Conservation (phyloP, 495 filamentous ascomycete genomes). For the Penicillium parvum region DNA sequence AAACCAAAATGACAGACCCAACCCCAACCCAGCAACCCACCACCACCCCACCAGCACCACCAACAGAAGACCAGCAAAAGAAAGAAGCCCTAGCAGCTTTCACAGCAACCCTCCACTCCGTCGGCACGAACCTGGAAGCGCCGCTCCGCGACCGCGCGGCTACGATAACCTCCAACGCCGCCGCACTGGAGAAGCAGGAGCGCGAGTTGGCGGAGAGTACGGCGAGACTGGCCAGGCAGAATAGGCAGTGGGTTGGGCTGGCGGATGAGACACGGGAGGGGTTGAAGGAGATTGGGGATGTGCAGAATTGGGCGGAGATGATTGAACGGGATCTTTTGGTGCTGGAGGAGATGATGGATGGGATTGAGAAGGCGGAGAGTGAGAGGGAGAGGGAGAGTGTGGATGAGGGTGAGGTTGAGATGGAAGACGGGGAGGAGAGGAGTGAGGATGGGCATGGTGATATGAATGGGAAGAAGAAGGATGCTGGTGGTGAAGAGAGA, state of each 20-base stretch:
- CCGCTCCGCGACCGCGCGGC: slow-evolving; percentile 68
- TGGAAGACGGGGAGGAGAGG: neutral
- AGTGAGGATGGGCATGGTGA: slow-evolving; percentile 6
- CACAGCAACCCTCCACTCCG: slow-evolving; percentile 70
- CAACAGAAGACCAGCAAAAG: slow-evolving; percentile 18
- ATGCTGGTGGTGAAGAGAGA: neutral
- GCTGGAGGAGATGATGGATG: slow-evolving; percentile 77
- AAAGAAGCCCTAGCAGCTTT: slow-evolving; percentile 70
- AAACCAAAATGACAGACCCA: neutral
- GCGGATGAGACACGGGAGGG: slow-evolving; percentile 63
- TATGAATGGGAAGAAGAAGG: slow-evolving; percentile 12
- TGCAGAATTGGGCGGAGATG: slow-evolving; percentile 98
- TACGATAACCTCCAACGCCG: slow-evolving; percentile 70
- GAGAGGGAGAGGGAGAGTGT: slow-evolving; percentile 8
- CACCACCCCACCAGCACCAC: neutral
- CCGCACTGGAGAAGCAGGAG: slow-evolving; percentile 68
- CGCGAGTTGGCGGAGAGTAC: slow-evolving; percentile 61
- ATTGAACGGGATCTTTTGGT: slow-evolving; percentile 86
- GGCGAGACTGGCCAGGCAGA: slow-evolving; percentile 63
- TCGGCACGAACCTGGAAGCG: slow-evolving; percentile 62
- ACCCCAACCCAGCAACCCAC: neutral
- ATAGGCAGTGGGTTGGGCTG: slow-evolving; percentile 62
- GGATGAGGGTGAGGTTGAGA: slow-evolving; percentile 1
- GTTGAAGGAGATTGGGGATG: slow-evolving; percentile 89
- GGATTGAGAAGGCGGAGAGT: slow-evolving; percentile 48